Percentiles rank a stretch among this genome's conserved stretches.
phyloP scores from a whole-genome alignment of 176 grass and related monocot species.

The Rhynchospora pubera region DNA sequence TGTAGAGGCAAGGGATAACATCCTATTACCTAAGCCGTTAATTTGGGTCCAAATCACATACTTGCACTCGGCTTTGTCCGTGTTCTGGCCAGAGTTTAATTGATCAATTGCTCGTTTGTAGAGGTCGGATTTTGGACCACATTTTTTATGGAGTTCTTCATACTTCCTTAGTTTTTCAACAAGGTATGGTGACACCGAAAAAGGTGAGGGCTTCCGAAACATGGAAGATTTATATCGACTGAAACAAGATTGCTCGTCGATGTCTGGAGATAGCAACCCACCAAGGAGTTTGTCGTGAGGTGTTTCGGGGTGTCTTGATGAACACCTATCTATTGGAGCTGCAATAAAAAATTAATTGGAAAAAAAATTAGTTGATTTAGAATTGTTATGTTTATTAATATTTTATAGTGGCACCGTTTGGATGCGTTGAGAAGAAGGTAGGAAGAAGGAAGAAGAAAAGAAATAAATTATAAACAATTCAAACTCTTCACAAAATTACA shows the following conservation, averaged over 20 bases:
- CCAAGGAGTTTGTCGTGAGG: conserved; percentile 42
- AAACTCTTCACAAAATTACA: too few species aligned
- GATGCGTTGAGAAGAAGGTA: too few species aligned
- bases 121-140: conserved; percentile 35
- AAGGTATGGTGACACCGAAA: conserved; percentile 35
- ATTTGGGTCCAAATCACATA: conserved; percentile 49
- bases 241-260: conserved; percentile 31
- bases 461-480: too few species aligned
- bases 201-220: conserved; percentile 32
- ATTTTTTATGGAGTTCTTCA: conserved; percentile 43
- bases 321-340: background rate
- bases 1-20: conserved; percentile 51
- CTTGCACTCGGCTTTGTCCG: conserved; percentile 33
- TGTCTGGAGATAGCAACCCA: conserved; percentile 34
- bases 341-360: background rate
- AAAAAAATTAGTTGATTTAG: background rate
- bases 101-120: conserved; percentile 31
- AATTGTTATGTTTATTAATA: background rate
- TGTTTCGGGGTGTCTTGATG: background rate
- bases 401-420: too few species aligned
- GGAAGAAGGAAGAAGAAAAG: too few species aligned
- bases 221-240: conserved; percentile 45
- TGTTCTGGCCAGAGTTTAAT: conserved; percentile 26
- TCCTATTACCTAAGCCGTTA: conserved; percentile 48
- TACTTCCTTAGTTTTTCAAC: conserved; percentile 33